These are phyloP conservation scores for Vitis riparia DNA, from an alignment of 164 flowering plant species.

Conservation along the genomic window DNA sequence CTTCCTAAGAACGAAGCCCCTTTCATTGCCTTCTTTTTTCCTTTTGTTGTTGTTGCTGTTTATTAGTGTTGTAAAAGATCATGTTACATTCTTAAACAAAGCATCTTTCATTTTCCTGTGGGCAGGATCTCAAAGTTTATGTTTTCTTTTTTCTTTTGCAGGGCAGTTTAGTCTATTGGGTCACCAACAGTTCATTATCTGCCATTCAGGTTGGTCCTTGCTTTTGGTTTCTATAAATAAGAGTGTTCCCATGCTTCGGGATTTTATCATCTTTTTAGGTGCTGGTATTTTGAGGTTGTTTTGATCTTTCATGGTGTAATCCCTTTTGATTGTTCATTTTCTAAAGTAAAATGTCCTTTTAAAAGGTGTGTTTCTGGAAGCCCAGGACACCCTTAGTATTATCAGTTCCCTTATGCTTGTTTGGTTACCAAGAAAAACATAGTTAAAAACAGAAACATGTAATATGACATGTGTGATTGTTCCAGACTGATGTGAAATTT, in stretches of 20 bases:
- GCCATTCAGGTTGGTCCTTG: slow-evolving; percentile 57
- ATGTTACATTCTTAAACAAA: too few species aligned
- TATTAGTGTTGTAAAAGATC: too few species aligned
- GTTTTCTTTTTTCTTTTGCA: slow-evolving; percentile 31
- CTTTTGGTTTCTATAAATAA: too few species aligned
- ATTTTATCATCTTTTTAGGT: background rate
- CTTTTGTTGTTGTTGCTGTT: too few species aligned
- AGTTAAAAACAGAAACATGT: too few species aligned
- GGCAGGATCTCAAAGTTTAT: background rate
- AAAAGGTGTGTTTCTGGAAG: background rate
- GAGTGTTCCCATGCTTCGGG: too few species aligned
- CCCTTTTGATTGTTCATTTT: slow-evolving; percentile 1
- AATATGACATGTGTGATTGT: too few species aligned
- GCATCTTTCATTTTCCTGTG: too few species aligned
- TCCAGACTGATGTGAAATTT: too few species aligned
- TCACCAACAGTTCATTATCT: slow-evolving; percentile 70
- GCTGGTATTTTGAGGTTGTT: background rate
- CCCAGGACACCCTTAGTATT: background rate
- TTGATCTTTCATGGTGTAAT: background rate
- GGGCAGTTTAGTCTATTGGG: slow-evolving; percentile 87
- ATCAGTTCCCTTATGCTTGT: background rate
- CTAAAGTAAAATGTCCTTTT: background rate
- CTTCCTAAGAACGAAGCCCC: too few species aligned
- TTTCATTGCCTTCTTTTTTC: too few species aligned
- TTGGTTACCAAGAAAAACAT: background rate